Base-by-base conservation (phyloP, 2,329 filamentous ascomycete genomes). In the Lachnellula hyalina region DNA sequence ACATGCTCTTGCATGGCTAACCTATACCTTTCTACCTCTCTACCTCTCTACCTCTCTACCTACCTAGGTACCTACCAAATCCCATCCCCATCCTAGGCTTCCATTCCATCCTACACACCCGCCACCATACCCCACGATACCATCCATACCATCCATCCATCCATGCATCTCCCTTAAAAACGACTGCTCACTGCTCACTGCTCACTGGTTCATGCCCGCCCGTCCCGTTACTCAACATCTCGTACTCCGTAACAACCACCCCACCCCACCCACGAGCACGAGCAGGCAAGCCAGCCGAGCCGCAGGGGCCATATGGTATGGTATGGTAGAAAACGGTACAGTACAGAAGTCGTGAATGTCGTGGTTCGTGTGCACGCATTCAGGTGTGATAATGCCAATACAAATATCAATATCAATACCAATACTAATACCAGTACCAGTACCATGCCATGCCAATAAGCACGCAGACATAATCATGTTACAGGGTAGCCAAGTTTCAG, bases 151-250 rank as follows among this genome's bases (percentile, higher is more conserved):
- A n/a, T n/a, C n/a, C n/a, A n/a, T n/a, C 25, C 25, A 7, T 28
- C 8, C 23, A 25, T 25, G 19, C 17, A 44, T 17, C 41, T 44
- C 41, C 41, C 19, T 12, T 7, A 4, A 17, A 44, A 21, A 21
- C 19, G 19, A 21, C 19, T 21, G 19, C 19, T 32, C 7, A 32
- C 28, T 41, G 47, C 36, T 48, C 42, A 55, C 53, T 48, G 44
- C 48, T 51, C 35, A 23, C n/a, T 34, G 36, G 32, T 40, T 11
- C 28, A 9, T 2, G 9, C 8, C 8, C 2, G 8, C 2, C 28
- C 8, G 2, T 3, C 8, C 28, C 19, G 53, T 56, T 52, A 56
- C 57, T 56, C 57, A 49, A 44, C 57, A 54, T 52, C 53, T 59
- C 57, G 56, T 46, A 8, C 8, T 32, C 28, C 28, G 28, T 32